A percentile compares a stretch with the other conserved stretches of the same genome.
phyloP scores from a whole-genome alignment of 2,329 filamentous ascomycete species.

The Hypoxylon sp. region DNA sequence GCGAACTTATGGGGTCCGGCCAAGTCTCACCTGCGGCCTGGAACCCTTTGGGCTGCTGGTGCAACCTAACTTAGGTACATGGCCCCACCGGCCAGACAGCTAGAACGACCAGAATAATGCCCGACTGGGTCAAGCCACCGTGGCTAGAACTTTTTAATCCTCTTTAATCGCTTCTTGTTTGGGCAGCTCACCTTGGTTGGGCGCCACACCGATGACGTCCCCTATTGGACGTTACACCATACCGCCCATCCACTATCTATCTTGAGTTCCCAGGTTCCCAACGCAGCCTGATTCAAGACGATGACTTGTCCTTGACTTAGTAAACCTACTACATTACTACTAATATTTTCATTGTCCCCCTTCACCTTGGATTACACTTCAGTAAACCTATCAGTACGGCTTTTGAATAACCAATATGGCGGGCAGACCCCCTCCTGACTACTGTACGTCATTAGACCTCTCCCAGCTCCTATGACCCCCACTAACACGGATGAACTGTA shows the following conservation, averaged over 20 bases:
- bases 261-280: constrained; percentile 15
- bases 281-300: constrained; percentile 31
- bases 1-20: constrained; percentile 20
- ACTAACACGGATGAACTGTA: constrained; percentile 54
- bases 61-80: too few relatives aligned
- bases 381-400: constrained; percentile 7
- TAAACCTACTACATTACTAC: constrained; percentile 1
- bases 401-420: constrained; percentile 47
- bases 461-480: constrained; percentile 29
- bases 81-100: too few relatives aligned
- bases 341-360: constrained; percentile 10
- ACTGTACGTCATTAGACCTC: constrained; percentile 61
- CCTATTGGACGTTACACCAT: constrained; percentile 24
- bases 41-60: constrained; percentile 15
- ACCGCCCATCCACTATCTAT: constrained; percentile 7
- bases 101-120: not conserved
- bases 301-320: constrained; percentile 21
- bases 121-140: constrained; percentile 43
- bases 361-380: not conserved
- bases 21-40: constrained; percentile 15
- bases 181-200: constrained; percentile 8
- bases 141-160: constrained; percentile 37
- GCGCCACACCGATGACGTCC: constrained; percentile 42
- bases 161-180: constrained; percentile 15
- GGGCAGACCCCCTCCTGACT: constrained; percentile 64